Percentiles rank a stretch among this genome's conserved stretches.
Conservation (phyloP, 2,329 filamentous ascomycete genomes). For the Dactylellina parvicollis region DNA sequence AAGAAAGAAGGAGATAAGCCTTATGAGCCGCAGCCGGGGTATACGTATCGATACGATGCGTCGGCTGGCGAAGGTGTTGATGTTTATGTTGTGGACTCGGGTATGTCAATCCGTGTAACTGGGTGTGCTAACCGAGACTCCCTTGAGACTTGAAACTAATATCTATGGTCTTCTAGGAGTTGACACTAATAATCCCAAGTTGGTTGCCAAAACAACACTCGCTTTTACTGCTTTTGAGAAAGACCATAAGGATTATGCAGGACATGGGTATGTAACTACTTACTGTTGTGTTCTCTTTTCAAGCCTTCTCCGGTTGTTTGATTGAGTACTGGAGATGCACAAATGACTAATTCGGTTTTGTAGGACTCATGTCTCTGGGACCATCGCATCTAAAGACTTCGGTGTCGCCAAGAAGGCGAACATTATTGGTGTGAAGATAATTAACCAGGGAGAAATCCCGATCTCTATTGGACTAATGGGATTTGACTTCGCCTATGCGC, state of each 20-base stretch:
- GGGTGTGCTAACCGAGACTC: not conserved
- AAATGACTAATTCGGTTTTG: no score
- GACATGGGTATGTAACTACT: constrained; percentile 31
- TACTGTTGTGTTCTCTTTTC: no score
- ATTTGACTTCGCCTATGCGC: constrained; percentile 32
- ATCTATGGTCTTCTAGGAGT: not conserved
- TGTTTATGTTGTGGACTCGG: constrained; percentile 42
- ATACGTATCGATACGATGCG: constrained; percentile 28
- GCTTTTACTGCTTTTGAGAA: constrained; percentile 31
- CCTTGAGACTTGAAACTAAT: no score
- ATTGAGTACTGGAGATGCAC: constrained; percentile 58
- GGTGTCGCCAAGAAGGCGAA: constrained; percentile 43
- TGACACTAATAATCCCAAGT: constrained; percentile 25
- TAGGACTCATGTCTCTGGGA: constrained; percentile 35
- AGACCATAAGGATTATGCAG: constrained; percentile 21
- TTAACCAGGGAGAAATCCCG: constrained; percentile 62
- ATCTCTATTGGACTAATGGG: constrained; percentile 59
- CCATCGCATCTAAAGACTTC: constrained; percentile 20
- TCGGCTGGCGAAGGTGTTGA: constrained; percentile 26
- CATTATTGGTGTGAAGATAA: constrained; percentile 31
- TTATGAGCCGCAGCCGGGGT: constrained; percentile 20
- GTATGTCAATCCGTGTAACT: not conserved
- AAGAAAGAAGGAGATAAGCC: constrained; percentile 5
- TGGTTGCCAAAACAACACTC: constrained; percentile 2
- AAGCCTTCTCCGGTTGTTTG: not conserved